Evolutionary conservation across 2,329 filamentous ascomycete genomes (phyloP).

Genomic region (Diaporthe humulicola): DNA sequence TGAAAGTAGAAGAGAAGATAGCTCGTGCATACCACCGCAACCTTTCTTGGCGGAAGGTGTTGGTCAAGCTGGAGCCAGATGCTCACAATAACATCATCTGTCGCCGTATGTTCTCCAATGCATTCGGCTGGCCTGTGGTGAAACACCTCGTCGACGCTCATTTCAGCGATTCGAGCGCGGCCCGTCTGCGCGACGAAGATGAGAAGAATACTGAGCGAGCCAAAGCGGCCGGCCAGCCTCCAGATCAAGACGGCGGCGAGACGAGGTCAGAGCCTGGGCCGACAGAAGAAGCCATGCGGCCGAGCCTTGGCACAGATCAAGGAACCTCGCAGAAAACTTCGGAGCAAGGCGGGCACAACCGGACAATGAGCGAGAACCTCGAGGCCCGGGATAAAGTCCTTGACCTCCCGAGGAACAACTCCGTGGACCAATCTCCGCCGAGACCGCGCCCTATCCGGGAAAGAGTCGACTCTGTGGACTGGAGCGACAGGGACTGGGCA

Average conservation of each 20-base stretch:
- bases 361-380: slow-evolving; percentile 48
- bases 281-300: slow-evolving; percentile 7
- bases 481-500: slow-evolving; percentile 76
- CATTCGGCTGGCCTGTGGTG: slow-evolving; percentile 96
- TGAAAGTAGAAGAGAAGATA: slow-evolving; percentile 98
- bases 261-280: slow-evolving; percentile 56
- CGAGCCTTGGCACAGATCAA: not conserved
- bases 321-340: not conserved
- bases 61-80: slow-evolving; percentile 95
- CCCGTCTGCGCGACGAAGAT: slow-evolving; percentile 75
- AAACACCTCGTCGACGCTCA: slow-evolving; percentile 96
- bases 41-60: slow-evolving; percentile 94
- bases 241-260: slow-evolving; percentile 76
- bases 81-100: slow-evolving; percentile 99
- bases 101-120: slow-evolving; percentile 95
- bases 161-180: slow-evolving; percentile 81
- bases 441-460: slow-evolving; percentile 47
- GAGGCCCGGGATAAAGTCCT: slow-evolving; percentile 61
- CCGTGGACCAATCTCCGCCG: slow-evolving; percentile 38
- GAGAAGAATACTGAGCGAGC: slow-evolving; percentile 79
- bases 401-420: slow-evolving; percentile 53
- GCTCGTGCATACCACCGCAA: slow-evolving; percentile 94
- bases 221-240: slow-evolving; percentile 67
- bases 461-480: slow-evolving; percentile 68
- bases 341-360: slow-evolving; percentile 38